Conservation (phyloP, 176 grass and related monocot genomes). For the Oryza glaberrima region DNA sequence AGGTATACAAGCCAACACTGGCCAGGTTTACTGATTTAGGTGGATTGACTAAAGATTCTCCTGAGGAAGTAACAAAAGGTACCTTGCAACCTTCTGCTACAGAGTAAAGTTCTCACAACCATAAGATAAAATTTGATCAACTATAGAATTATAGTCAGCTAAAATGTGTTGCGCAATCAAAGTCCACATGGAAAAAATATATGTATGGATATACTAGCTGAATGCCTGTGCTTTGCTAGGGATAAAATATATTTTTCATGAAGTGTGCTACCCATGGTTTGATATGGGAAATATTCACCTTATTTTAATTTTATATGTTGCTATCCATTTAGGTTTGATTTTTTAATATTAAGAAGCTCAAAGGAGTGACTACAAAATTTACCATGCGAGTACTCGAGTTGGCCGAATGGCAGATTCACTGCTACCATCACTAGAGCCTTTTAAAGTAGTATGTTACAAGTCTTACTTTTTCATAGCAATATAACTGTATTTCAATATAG, state of each 20-base stretch:
- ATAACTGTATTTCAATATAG: not conserved
- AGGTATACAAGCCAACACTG: conserved; percentile 94
- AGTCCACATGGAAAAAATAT: not conserved
- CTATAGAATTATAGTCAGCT: not conserved
- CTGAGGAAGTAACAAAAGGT: conserved; percentile 81
- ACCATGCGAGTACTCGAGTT: too few relatives aligned
- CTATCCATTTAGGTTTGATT: too few relatives aligned
- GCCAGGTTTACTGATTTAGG: conserved; percentile 87
- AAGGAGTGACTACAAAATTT: too few relatives aligned
- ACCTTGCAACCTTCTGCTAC: conserved; percentile 25
- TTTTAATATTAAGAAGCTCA: too few relatives aligned
- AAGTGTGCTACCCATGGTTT: too few relatives aligned
- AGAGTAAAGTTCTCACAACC: conserved; percentile 27
- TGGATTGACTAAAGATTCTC: conserved; percentile 69
- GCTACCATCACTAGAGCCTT: too few relatives aligned
- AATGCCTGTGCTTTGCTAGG: too few relatives aligned
- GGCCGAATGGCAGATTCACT: too few relatives aligned
- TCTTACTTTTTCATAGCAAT: not conserved
- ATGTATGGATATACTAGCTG: not conserved
- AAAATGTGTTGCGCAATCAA: not conserved
- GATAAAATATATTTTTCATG: too few relatives aligned
- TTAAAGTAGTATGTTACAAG: not conserved
- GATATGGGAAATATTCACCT: too few relatives aligned
- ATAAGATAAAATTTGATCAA: not conserved
- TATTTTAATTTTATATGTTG: too few relatives aligned